These are phyloP conservation scores for Lizonia empirigonia DNA, from an alignment of 2,329 filamentous ascomycete genomes.

Conservation along the genomic window DNA sequence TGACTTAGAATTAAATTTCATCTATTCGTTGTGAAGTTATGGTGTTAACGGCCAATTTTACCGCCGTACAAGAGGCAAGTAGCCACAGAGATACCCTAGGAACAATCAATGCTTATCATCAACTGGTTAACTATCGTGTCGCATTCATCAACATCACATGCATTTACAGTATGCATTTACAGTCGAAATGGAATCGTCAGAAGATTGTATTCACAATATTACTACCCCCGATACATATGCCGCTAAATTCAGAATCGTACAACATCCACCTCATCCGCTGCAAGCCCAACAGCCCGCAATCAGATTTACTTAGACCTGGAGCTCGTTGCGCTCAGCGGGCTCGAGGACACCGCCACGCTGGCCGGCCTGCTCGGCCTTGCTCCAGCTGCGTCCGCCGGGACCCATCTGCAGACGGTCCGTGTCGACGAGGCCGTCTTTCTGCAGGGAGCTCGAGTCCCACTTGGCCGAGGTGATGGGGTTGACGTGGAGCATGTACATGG, in stretches of 20 bases:
- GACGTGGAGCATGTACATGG: conserved; percentile 69
- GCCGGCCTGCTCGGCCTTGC: conserved; percentile 41
- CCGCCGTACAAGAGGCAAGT: no score
- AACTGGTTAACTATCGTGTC: no score
- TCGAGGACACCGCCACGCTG: conserved; percentile 27
- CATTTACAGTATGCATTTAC: no score
- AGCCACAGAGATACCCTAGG: no score
- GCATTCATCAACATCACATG: no score
- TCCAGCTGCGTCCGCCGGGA: conserved; percentile 40
- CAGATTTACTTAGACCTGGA: conserved; percentile 23
- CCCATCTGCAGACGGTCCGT: conserved; percentile 41
- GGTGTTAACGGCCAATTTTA: no score
- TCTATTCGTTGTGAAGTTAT: no score
- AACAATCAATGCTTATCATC: no score
- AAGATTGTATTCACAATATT: conserved; percentile 11
- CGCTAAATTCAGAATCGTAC: conserved; percentile 11
- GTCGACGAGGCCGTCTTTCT: conserved; percentile 41
- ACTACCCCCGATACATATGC: conserved; percentile 1
- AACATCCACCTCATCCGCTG: not conserved
- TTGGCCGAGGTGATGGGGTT: conserved; percentile 66
- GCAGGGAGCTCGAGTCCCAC: conserved; percentile 51
- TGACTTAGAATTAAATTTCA: no score
- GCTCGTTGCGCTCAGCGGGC: conserved; percentile 32
- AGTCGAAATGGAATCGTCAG: no score
- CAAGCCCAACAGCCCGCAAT: not conserved